These are phyloP conservation scores for Murraya paniculata DNA, from an alignment of 345 rosid species.

Conservation along the genomic window DNA sequence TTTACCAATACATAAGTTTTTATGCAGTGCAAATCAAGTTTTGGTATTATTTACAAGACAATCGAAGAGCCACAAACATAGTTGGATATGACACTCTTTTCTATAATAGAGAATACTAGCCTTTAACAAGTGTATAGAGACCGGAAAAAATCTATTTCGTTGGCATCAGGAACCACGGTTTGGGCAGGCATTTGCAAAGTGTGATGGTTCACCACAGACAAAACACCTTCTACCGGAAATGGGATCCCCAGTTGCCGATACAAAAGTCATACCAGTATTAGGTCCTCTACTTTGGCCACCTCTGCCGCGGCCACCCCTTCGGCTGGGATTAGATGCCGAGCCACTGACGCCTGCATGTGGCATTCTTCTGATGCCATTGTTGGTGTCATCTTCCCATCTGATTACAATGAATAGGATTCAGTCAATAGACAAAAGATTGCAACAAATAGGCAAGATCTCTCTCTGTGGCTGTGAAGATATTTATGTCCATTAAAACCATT, in stretches of 20 bases:
- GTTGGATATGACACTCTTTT: not conserved
- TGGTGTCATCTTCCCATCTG: constrained; percentile 89
- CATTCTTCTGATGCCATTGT: constrained; percentile 39
- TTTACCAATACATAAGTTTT: too few species aligned
- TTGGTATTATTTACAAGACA: not conserved
- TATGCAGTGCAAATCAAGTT: too few species aligned
- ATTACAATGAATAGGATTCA: not conserved
- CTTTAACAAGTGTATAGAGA: not conserved
- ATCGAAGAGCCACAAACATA: not conserved
- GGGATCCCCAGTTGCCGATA: constrained; percentile 88
- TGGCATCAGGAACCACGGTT: constrained; percentile 46
- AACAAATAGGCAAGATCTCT: not conserved
- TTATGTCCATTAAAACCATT: not conserved
- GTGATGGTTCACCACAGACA: constrained; percentile 92
- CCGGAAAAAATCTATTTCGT: not conserved
- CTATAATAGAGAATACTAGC: not conserved
- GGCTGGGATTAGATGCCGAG: constrained; percentile 35
- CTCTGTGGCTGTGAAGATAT: not conserved
- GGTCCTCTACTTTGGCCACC: constrained; percentile 36
- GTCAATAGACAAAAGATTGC: not conserved
- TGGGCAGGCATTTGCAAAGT: constrained; percentile 84
- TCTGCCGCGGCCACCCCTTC: constrained; percentile 51
- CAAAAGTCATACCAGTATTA: constrained; percentile 47
- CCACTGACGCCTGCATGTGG: constrained; percentile 11
- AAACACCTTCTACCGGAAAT: constrained; percentile 71